Evolutionary conservation across 768 basidiomycete species (phyloP), one percentile per base, ranked within the genome.

Genomic region (Termitomyces sp.): DNA sequence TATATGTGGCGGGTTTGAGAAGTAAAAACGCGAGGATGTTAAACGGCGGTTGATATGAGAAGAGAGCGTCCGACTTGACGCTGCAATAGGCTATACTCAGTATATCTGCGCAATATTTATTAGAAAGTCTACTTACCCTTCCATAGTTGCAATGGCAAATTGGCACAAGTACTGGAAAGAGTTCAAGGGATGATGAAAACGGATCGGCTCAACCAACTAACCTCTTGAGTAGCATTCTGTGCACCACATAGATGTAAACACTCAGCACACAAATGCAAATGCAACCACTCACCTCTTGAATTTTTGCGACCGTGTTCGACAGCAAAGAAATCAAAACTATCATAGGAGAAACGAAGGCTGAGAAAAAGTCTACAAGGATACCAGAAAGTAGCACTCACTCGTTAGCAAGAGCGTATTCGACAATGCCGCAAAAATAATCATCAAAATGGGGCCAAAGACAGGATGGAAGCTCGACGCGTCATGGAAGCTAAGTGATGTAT

Each of bases 31-130:
- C 95, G 20, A 91, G 74, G 20, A 93, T 74, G 65, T 92, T 93
- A 80, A 93, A 93, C 1, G 94, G 94, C 1, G 91, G 92, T 63
- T 94, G 91, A 65, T 97, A 96, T 47, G 89, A 93, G 75, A 95
- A 93, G 18, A 97, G 76, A 1, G 91, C 91, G 68, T 95, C 93
- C 2, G 88, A 87, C 68, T 94, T 94, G 67, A 94, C 89, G 24
- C 93, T 91, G 61, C 12, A 40, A 20, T 32, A 39, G 16, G 5
- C 13, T 14, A 52, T 40, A 53, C 9, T 47, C 22, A 54, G n/a
- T 4, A 14, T 13, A 62, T 43, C 47, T 62, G 37, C 53, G 53
- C 24, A 33, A 4, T 24, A 5, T 42, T 13, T 14, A 37, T 39
- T 52, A 53, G 16, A n/a, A 9, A 46, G 26, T 6, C 24, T 24